phyloP scores from a whole-genome alignment of 2,329 filamentous ascomycete species.

The Didymella exigua region DNA sequence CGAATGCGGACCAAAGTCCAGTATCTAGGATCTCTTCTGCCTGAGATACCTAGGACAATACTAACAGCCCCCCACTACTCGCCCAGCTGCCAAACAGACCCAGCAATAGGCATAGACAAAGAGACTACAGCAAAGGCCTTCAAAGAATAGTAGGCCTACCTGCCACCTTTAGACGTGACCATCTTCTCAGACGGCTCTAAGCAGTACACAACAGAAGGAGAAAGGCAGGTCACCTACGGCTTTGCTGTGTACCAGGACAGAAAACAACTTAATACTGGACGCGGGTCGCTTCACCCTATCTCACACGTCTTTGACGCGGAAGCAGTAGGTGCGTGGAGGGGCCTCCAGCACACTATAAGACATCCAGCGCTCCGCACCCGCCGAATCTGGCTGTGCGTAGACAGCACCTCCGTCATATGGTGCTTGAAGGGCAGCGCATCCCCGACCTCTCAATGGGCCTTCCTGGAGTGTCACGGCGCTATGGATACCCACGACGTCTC shows the following conservation, averaged over 20 bases:
- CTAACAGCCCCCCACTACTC: background rate
- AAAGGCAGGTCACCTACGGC: no score
- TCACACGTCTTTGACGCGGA: background rate
- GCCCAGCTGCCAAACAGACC: background rate
- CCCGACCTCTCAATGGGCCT: no score
- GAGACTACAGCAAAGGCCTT: no score
- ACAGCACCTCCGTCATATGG: background rate
- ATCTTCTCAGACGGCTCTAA: no score
- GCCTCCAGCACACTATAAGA: no score
- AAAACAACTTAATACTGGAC: background rate
- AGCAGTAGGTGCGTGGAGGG: background rate
- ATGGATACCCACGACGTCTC: no score
- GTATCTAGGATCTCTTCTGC: background rate
- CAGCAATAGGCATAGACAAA: no score
- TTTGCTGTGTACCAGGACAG: background rate
- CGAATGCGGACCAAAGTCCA: background rate
- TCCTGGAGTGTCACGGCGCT: no score
- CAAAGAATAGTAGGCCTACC: no score
- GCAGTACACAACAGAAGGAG: no score
- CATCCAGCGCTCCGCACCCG: background rate
- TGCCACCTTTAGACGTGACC: no score
- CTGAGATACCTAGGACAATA: background rate
- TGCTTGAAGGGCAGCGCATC: no score
- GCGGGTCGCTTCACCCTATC: background rate
- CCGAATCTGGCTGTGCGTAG: background rate